Evolutionary conservation across 306 rosid genomes (phyloP).

Genomic region (Pyrus communis): DNA sequence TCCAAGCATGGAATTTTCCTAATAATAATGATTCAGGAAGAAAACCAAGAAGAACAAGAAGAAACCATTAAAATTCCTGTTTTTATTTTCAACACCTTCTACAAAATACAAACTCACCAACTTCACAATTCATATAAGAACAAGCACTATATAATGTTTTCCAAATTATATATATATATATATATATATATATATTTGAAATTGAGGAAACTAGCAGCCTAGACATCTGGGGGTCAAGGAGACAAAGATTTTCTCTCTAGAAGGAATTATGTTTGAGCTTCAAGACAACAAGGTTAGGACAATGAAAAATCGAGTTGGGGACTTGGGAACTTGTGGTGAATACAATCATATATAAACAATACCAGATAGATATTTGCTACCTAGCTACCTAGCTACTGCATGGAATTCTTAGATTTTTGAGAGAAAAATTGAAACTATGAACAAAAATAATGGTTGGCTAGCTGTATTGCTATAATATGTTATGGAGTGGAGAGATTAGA

Average conservation of each 20-base stretch:
- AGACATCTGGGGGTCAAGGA: neutral
- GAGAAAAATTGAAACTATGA: neutral
- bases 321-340: constrained; percentile 10
- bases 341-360: constrained; percentile 18
- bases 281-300: constrained; percentile 19
- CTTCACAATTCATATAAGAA: constrained; percentile 15
- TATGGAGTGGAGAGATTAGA: constrained; percentile 1
- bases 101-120: neutral
- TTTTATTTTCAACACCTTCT: no score
- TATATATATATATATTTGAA: neutral
- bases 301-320: constrained; percentile 22
- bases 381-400: neutral
- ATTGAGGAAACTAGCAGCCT: neutral
- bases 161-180: neutral
- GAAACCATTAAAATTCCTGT: neutral
- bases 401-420: neutral
- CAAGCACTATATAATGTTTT: neutral
- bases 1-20: constrained; percentile 23
- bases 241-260: constrained; percentile 21
- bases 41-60: neutral
- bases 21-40: constrained; percentile 31
- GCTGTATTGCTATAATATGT: neutral
- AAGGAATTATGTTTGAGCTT: constrained; percentile 19
- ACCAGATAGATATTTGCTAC: neutral
- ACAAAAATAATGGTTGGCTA: neutral